A percentile compares a stretch with the other conserved stretches of the same genome.
phyloP scores from a whole-genome alignment of 768 basidiomycete species.

The Suillus lakei region DNA sequence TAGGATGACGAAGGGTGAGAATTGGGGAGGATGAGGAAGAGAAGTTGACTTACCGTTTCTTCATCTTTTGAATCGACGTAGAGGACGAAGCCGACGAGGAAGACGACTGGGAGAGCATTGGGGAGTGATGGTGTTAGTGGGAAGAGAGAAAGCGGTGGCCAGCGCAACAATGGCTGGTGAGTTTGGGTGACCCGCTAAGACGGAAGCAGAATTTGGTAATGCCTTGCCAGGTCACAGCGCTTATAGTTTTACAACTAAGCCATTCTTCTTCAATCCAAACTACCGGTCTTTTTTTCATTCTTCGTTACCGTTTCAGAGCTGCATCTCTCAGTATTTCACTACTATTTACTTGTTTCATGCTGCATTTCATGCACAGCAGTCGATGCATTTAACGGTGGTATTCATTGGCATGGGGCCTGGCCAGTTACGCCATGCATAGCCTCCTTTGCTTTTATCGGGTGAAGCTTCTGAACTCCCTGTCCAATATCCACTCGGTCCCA shows the following conservation, averaged over 20 bases:
- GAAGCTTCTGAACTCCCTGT: background rate
- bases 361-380: background rate
- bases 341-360: background rate
- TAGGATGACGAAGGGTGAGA: conserved; percentile 29
- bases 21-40: conserved; percentile 6
- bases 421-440: conserved; percentile 10
- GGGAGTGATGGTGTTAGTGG: conserved; percentile 41
- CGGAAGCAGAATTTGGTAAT: conserved; percentile 40
- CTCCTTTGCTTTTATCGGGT: conserved; percentile 11
- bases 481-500: background rate
- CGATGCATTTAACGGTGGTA: background rate
- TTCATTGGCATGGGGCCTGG: background rate
- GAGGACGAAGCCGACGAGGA: conserved; percentile 33
- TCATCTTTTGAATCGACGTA: conserved; percentile 27
- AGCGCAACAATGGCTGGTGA: conserved; percentile 48
- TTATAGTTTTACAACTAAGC: conserved; percentile 21
- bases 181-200: conserved; percentile 34
- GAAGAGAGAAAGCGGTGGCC: conserved; percentile 43
- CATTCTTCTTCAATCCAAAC: background rate
- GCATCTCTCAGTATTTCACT: background rate
- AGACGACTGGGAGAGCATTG: conserved; percentile 35
- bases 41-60: conserved; percentile 38
- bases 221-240: conserved; percentile 43
- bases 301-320: background rate
- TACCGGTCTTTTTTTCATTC: conserved; percentile 1